These are phyloP conservation scores for Carpinus viminea DNA, from an alignment of 306 rosid species.

Conservation along the genomic window DNA sequence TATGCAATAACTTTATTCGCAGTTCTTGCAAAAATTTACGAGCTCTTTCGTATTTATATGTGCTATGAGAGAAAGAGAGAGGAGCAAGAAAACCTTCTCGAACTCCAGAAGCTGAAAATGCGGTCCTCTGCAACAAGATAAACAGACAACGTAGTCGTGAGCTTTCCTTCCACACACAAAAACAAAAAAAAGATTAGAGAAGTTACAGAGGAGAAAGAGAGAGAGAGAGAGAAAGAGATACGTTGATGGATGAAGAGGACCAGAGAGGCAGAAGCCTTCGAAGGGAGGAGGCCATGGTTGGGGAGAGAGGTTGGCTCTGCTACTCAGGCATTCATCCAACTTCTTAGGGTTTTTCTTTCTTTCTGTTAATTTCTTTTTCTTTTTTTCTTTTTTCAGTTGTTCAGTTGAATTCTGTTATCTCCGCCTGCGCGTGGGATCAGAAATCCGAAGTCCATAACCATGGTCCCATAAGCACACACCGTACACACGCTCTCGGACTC, in stretches of 20 bases:
- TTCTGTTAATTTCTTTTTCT: background rate
- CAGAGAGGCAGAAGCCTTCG: slow-evolving; percentile 44
- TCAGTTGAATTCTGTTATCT: no score
- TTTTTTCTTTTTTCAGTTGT: no score
- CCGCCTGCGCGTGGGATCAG: no score
- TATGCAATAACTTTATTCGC: no score
- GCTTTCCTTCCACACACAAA: background rate
- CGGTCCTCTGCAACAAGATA: slow-evolving; percentile 37
- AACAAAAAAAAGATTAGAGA: background rate
- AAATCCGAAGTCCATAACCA: no score
- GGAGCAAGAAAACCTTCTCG: slow-evolving; percentile 40
- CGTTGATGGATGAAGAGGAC: slow-evolving; percentile 36
- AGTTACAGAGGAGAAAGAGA: background rate
- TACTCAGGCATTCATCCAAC: background rate
- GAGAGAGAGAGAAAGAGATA: slow-evolving; percentile 24
- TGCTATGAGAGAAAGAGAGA: background rate
- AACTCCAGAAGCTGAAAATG: slow-evolving; percentile 33
- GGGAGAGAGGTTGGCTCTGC: slow-evolving; percentile 6
- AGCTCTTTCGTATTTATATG: background rate
- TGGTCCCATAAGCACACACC: no score
- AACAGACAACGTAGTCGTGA: slow-evolving; percentile 18
- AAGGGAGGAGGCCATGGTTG: slow-evolving; percentile 60
- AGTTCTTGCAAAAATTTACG: background rate
- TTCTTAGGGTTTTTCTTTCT: background rate
- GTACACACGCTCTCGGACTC: no score